Evolutionary conservation across 2,329 filamentous ascomycete species (phyloP), one percentile per base, ranked within the genome.

Genomic region (Trichophyton rubrum): DNA sequence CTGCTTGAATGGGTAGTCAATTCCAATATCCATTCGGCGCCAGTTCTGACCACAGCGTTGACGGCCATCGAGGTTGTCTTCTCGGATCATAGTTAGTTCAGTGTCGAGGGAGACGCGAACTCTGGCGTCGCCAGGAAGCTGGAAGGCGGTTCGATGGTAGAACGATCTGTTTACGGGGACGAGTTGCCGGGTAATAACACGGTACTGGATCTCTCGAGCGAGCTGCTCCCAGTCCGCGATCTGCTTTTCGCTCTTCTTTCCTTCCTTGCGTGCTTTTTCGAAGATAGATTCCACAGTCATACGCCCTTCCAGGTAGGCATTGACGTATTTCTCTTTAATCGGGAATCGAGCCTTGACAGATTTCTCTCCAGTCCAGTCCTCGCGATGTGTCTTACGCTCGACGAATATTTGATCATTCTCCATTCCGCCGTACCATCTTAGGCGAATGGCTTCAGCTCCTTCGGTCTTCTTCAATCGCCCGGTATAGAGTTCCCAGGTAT

Each of bases 301-400:
- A 67, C 90, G 85, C 60, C 93, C 93, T 58, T 81, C 81, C 74
- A 99, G 78, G 72, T 91, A 99, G 13, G 89, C 82, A 70, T 97
- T 97, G 70, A 99, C 87, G 64, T 96, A 89, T 81, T 99, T 99
- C 77, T 99, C 93, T 78, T 99, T 97, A 65, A 93, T 80, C 7
- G 88, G 82, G 70, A 99, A 99, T 49, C 93, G 88, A 49, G 93
- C 92, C 78, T 99, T 99, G 76, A 99, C 93, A 1, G 92, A 97
- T 77, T 97, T 96, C 73, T 99, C 93, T 62, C 93, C 93, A 0
- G 93, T 99, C 93, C 93, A 99, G 73, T 99, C 93, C 74, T 99
- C 93, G 43, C 93, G 87, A 77, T 99, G 93, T 0, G 93, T 99
- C 77, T 99, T 99, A 64, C 93, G 85, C 78, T 99, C 93, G 24